phyloP scores from a whole-genome alignment of 1,284 basidiomycete genomes.

The Ceratobasidium sp. region DNA sequence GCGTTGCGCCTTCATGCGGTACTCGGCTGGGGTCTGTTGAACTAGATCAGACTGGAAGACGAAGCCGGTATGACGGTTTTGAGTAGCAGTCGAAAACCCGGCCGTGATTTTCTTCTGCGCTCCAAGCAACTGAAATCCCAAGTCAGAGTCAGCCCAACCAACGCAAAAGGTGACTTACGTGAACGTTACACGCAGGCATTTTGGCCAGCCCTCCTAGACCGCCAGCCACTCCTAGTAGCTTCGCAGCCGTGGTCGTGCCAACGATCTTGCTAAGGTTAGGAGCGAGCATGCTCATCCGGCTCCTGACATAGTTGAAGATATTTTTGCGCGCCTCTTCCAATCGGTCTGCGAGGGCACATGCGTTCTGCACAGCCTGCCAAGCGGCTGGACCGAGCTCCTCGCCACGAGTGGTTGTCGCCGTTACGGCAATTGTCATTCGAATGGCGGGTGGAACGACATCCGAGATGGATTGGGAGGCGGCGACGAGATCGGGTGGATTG shows the following conservation, averaged over 20 bases:
- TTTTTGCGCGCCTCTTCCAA: conserved; percentile 88
- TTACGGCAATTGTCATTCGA: conserved; percentile 95
- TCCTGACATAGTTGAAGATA: conserved; percentile 99
- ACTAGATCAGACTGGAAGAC: conserved; percentile 93
- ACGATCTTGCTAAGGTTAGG: conserved; percentile 98
- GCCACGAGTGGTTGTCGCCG: conserved; percentile 90
- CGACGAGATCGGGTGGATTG: conserved; percentile 68
- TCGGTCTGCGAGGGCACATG: conserved; percentile 86
- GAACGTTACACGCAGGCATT: conserved; percentile 95
- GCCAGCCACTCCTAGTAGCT: conserved; percentile 95
- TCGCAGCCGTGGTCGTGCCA: conserved; percentile 97
- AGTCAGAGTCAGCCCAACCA: not conserved
- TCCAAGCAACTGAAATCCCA: conserved; percentile 75
- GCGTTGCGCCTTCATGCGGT: conserved; percentile 89
- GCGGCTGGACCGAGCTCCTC: conserved; percentile 70
- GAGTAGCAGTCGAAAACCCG: conserved; percentile 78
- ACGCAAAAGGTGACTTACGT: conserved; percentile 60
- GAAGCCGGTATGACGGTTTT: conserved; percentile 94
- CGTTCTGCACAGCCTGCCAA: conserved; percentile 83
- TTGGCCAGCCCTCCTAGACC: conserved; percentile 90
- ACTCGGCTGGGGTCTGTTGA: conserved; percentile 85
- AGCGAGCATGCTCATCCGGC: conserved; percentile 96
- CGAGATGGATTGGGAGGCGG: conserved; percentile 83
- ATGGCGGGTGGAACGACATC: conserved; percentile 88
- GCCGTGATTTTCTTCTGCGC: conserved; percentile 90